Percentiles rank a stretch among this genome's conserved stretches.
Conservation (phyloP, 1,284 basidiomycete genomes). For the Microbotryum intermedium region DNA sequence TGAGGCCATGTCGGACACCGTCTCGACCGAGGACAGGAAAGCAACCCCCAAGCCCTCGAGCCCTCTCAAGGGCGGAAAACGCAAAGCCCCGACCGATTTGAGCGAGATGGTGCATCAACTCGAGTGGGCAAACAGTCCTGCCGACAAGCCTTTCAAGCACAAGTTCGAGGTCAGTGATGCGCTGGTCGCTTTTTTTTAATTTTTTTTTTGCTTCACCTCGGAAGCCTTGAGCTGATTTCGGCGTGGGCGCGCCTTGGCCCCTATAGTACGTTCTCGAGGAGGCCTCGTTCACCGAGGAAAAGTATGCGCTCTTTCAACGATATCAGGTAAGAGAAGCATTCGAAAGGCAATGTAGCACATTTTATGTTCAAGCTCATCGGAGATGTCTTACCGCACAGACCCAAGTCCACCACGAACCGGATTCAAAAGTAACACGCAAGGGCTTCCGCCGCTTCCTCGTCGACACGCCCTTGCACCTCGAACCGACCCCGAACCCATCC, state of each 20-base stretch:
- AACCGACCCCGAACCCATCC: slow-evolving; percentile 9
- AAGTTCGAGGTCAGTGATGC: slow-evolving; percentile 19
- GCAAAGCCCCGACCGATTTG: slow-evolving; percentile 30
- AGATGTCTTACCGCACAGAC: slow-evolving; percentile 44
- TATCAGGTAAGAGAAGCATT: slow-evolving; percentile 21
- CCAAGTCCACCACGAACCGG: slow-evolving; percentile 61
- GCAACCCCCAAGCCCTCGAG: slow-evolving; percentile 4
- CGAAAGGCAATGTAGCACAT: too few relatives aligned
- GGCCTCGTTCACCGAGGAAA: slow-evolving; percentile 66
- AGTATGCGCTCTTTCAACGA: slow-evolving; percentile 59
- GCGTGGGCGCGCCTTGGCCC: neutral
- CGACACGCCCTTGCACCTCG: slow-evolving; percentile 53
- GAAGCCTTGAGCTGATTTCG: neutral
- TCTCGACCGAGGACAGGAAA: slow-evolving; percentile 3
- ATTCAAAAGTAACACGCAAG: slow-evolving; percentile 44
- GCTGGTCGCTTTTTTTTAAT: neutral
- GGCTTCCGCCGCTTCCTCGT: slow-evolving; percentile 70
- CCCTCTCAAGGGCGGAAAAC: too few relatives aligned
- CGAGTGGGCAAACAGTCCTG: slow-evolving; percentile 23
- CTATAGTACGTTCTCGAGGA: slow-evolving; percentile 16
- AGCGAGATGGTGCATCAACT: slow-evolving; percentile 34
- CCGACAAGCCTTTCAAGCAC: slow-evolving; percentile 17
- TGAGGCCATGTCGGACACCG: too few relatives aligned
- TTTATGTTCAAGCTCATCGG: too few relatives aligned
- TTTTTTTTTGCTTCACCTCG: neutral